These are phyloP conservation scores for Beauveria medogensis DNA, from an alignment of 2,329 filamentous ascomycete species.

Conservation along the genomic window DNA sequence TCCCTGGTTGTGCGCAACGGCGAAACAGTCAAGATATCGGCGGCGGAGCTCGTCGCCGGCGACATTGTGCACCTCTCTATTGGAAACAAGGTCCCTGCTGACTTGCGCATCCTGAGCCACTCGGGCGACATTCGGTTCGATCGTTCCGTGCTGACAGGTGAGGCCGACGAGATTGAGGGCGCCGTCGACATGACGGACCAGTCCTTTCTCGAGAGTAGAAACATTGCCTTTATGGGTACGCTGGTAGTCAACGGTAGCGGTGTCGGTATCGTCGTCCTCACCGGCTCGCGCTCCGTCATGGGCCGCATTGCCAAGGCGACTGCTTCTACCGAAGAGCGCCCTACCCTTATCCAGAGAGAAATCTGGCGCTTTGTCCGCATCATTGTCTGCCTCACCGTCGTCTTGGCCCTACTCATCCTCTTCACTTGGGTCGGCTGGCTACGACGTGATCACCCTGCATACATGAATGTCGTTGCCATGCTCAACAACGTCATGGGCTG, in stretches of 20 bases:
- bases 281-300: constrained; percentile 32
- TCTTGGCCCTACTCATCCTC: constrained; percentile 32
- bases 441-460: constrained; percentile 25
- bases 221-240: constrained; percentile 36
- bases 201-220: constrained; percentile 35
- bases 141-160: constrained; percentile 33
- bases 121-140: constrained; percentile 37
- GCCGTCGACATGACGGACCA: constrained; percentile 30
- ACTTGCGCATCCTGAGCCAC: constrained; percentile 33
- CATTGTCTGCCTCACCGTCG: constrained; percentile 31
- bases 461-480: constrained; percentile 35
- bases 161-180: constrained; percentile 33
- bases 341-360: constrained; percentile 33
- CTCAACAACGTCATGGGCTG: constrained; percentile 38
- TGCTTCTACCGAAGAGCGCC: constrained; percentile 27
- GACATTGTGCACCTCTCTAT: constrained; percentile 38
- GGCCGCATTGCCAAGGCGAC: constrained; percentile 32
- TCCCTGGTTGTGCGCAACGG: constrained; percentile 37
- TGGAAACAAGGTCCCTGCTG: constrained; percentile 41
- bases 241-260: constrained; percentile 33
- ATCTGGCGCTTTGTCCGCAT: constrained; percentile 36
- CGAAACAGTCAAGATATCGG: constrained; percentile 29
- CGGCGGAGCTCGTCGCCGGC: constrained; percentile 36
- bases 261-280: constrained; percentile 31
- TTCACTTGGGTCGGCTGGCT: constrained; percentile 39